Evolutionary conservation across 2,329 filamentous ascomycete species (phyloP), one percentile per base, ranked within the genome.

Genomic region (Simplicillium sp.): DNA sequence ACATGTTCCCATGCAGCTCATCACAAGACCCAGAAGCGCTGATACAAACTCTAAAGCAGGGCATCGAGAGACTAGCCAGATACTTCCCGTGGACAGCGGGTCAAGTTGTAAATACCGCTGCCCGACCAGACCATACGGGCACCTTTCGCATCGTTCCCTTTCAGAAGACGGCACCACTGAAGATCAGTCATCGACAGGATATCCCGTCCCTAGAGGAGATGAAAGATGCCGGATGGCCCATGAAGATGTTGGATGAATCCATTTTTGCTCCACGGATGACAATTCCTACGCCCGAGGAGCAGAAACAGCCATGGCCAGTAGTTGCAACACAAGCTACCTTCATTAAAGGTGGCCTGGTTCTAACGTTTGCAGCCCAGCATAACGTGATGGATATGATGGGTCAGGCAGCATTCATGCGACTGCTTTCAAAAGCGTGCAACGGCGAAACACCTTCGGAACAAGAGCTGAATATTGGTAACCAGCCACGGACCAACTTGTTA

Each of bases 341-440:
- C 40, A 64, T 77, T 31, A 39, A 46, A 2, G 70, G 65, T 3
- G 73, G 72, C 0, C 47, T 78, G 0, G 44, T 78, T 2, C 57
- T 78, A 8, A 70, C 66, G 3, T 56, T 75, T 17, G 60, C 61
- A 20, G 62, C 58, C 7, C 64, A 73, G 17, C 75, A 78, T 46
- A 60, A 61, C 6, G 52, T 58, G 1, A 69, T 74, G 61, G 75
- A 78, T 41, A 68, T 71, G 55, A 61, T 59, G 1, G 73, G 71
- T 2, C 64, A 70, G 46, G 67, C 56, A 3, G 58, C 65, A 16
- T 45, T 73, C 13, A 69, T 75, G 13, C 43, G 53, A 3, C 61
- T 72, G 2, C 54, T 78, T 6, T 60, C 65, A 1, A 73, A 73
- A 41, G 71, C 69, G 1, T 75, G 71, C 40, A 53, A 50, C 1